Evolutionary conservation across 2,329 filamentous ascomycete species (phyloP).

Genomic region (Talaromyces sp.): DNA sequence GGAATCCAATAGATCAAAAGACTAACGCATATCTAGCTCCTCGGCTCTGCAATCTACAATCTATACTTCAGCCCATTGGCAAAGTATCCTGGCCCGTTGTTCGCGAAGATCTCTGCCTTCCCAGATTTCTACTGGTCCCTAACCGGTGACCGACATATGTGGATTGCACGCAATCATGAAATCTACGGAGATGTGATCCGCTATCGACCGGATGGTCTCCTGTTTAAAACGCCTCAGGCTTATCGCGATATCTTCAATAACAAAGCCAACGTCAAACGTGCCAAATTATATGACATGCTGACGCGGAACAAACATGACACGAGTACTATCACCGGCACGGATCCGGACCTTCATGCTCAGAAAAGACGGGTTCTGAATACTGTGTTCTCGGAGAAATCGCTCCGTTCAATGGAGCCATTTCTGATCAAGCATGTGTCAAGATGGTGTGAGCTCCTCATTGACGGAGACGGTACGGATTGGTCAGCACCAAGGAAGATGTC

Average conservation of each 20-base stretch:
- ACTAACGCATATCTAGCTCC: background rate
- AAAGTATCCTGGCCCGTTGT: background rate
- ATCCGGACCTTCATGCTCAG: background rate
- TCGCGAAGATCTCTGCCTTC: background rate
- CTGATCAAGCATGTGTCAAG: conserved; percentile 1
- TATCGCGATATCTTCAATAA: background rate
- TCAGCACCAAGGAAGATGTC: background rate
- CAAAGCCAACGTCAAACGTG: conserved; percentile 1
- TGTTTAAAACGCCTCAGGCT: background rate
- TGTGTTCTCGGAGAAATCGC: conserved; percentile 6
- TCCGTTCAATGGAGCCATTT: background rate
- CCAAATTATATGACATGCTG: background rate
- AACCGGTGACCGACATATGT: conserved; percentile 2
- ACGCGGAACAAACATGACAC: background rate
- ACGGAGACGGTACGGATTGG: background rate
- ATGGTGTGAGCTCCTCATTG: conserved; percentile 1
- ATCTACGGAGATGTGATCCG: conserved; percentile 5
- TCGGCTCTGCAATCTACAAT: background rate
- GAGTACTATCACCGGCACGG: background rate
- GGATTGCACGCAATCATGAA: background rate
- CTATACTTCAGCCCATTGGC: conserved; percentile 2
- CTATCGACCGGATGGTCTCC: background rate
- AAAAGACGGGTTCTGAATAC: conserved; percentile 6
- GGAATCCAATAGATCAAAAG: background rate
- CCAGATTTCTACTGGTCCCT: conserved; percentile 5